phyloP scores from a whole-genome alignment of 2,329 filamentous ascomycete genomes.

The Madurella mycetomatis region DNA sequence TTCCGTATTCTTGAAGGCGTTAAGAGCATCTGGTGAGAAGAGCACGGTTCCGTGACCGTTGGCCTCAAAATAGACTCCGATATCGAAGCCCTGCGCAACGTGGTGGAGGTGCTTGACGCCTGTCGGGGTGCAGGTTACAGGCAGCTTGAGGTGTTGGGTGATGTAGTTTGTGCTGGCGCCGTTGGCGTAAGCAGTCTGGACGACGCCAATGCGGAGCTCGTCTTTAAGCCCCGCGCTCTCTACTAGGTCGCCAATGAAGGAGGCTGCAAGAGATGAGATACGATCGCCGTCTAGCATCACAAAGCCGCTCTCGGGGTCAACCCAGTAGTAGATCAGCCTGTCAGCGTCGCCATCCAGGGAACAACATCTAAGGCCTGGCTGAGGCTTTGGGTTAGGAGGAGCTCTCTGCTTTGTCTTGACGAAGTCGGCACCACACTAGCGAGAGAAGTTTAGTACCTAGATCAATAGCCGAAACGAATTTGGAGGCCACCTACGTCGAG shows the following conservation, averaged over 20 bases:
- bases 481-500: constrained; percentile 59
- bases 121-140: constrained; percentile 88
- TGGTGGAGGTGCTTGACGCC: constrained; percentile 98
- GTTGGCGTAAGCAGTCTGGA: constrained; percentile 98
- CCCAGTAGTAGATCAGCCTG: constrained; percentile 56
- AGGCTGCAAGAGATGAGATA: constrained; percentile 89
- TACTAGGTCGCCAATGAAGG: constrained; percentile 87
- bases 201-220: constrained; percentile 84
- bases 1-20: constrained; percentile 70
- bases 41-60: constrained; percentile 97
- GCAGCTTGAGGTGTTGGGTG: constrained; percentile 78
- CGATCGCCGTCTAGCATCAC: constrained; percentile 93
- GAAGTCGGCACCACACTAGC: constrained; percentile 85
- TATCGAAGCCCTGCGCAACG: constrained; percentile 89
- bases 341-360: constrained; percentile 95
- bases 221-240: constrained; percentile 72
- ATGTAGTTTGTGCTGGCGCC: constrained; percentile 92
- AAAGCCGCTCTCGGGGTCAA: constrained; percentile 77
- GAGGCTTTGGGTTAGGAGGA: constrained; percentile 75
- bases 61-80: constrained; percentile 97
- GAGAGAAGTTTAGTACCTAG: constrained; percentile 14
- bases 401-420: constrained; percentile 96
- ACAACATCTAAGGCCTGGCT: constrained; percentile 72
- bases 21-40: constrained; percentile 80
- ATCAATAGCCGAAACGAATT: neutral